phyloP scores from a whole-genome alignment of 805 yeast genomes.

The Zygosaccharomyces rouxii region DNA sequence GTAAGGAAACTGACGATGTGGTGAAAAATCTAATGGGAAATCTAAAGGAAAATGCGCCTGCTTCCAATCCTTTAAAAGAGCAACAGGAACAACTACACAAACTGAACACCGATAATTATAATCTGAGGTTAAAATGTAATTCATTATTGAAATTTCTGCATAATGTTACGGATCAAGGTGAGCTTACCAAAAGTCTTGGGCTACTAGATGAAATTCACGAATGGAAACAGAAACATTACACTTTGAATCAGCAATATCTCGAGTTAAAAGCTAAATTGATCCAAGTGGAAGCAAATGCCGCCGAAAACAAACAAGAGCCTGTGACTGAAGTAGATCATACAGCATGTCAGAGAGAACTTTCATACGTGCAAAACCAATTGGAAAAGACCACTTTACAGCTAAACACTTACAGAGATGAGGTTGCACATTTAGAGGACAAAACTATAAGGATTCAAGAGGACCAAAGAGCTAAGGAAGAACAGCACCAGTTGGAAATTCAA shows the following conservation, averaged over 20 bases:
- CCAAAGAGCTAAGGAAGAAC: conserved; percentile 9
- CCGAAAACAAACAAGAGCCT: conserved; percentile 4
- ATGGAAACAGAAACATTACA: conserved; percentile 18
- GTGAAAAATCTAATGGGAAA: conserved; percentile 21
- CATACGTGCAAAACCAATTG: conserved; percentile 5
- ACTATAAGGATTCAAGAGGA: conserved; percentile 10
- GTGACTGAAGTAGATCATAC: not conserved
- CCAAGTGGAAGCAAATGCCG: conserved; percentile 12
- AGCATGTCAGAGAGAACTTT: not conserved
- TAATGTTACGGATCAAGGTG: conserved; percentile 27
- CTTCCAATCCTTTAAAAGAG: conserved; percentile 31
- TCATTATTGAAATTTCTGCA: conserved; percentile 30
- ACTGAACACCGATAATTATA: conserved; percentile 27
- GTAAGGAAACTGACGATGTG: not conserved
- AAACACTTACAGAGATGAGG: conserved; percentile 8
- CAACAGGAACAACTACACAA: conserved; percentile 28
- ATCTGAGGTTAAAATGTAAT: conserved; percentile 27
- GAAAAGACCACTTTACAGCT: conserved; percentile 4
- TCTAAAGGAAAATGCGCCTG: conserved; percentile 19
- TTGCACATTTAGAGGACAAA: conserved; percentile 9
- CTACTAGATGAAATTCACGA: conserved; percentile 25
- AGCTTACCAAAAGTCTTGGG: conserved; percentile 20
- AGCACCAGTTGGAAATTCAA: conserved; percentile 8
- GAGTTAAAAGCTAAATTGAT: conserved; percentile 15
- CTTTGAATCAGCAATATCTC: conserved; percentile 13